A percentile compares a stretch with the other conserved stretches of the same genome.
phyloP scores from a whole-genome alignment of 2,329 filamentous ascomycete species.

The Colletotrichum abscissum region DNA sequence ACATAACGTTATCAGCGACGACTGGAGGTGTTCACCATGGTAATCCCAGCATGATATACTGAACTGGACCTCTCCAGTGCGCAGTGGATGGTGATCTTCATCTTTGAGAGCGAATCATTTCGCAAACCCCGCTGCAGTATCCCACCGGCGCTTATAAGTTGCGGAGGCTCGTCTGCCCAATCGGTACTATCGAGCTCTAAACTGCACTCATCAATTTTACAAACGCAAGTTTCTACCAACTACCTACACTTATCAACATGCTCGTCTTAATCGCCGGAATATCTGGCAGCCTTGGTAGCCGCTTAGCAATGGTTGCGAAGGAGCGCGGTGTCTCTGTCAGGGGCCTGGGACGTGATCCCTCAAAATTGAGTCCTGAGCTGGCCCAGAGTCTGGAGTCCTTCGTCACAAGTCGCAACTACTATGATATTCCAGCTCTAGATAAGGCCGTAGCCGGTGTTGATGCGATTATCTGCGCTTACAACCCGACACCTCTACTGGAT shows the following conservation, averaged over 20 bases:
- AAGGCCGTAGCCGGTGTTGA: constrained; percentile 46
- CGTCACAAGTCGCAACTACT: constrained; percentile 39
- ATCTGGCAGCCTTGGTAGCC: constrained; percentile 48
- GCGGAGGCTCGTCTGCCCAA: not conserved
- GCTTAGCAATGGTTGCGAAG: constrained; percentile 40
- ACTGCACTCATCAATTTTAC: not conserved
- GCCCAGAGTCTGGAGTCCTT: constrained; percentile 42
- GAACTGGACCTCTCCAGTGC: not conserved
- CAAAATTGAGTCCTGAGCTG: constrained; percentile 40
- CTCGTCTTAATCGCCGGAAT: constrained; percentile 50
- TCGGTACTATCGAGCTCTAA: not conserved
- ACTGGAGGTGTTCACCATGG: no score
- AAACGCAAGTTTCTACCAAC: not conserved
- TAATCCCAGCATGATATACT: not conserved
- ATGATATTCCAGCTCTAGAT: constrained; percentile 47
- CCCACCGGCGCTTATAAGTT: not conserved
- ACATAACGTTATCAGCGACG: not conserved
- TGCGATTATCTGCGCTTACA: constrained; percentile 48
- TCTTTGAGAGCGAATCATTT: not conserved
- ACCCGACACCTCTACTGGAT: constrained; percentile 34
- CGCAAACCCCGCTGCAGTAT: not conserved
- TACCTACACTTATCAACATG: constrained; percentile 39
- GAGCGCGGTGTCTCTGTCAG: constrained; percentile 46
- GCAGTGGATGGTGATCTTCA: not conserved
- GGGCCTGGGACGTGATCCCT: constrained; percentile 45